These are phyloP conservation scores for Corynascus novoguineensis DNA, from an alignment of 495 filamentous ascomycete genomes.

Conservation along the genomic window DNA sequence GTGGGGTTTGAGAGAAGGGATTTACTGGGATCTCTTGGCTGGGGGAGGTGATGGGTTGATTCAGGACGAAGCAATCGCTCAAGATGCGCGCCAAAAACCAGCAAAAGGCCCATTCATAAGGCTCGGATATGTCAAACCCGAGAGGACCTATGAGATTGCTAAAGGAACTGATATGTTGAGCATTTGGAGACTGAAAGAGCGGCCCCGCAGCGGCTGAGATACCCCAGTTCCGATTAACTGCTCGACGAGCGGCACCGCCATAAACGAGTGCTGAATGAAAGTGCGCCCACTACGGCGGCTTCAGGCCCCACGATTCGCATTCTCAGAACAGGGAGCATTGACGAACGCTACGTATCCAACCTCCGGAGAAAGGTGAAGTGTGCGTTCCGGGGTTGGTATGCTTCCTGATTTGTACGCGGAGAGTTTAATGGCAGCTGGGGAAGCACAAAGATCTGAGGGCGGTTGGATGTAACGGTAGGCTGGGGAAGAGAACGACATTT, in stretches of 20 bases:
- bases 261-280: no score
- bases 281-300: no score
- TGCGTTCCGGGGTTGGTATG: background rate
- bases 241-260: no score
- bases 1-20: slow-evolving; percentile 49
- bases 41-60: slow-evolving; percentile 58
- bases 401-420: slow-evolving; percentile 4
- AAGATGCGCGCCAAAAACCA: background rate
- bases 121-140: slow-evolving; percentile 58
- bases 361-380: no score
- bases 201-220: background rate
- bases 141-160: slow-evolving; percentile 55
- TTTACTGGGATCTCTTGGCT: slow-evolving; percentile 60
- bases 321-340: no score
- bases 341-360: no score
- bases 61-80: slow-evolving; percentile 38
- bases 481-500: background rate
- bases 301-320: no score
- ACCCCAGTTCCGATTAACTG: no score
- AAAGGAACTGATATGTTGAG: slow-evolving; percentile 29
- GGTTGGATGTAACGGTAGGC: background rate
- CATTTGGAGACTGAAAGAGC: slow-evolving; percentile 14
- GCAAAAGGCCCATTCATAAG: slow-evolving; percentile 44
- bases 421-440: background rate
- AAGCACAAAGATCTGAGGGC: background rate